Conservation (phyloP, 176 grass and related monocot genomes). For the Zea mays region Zm-B73-REFERENCE-NAM-5.0 NC_050105.1:147550501-147551000, state of each 20-base stretch:
- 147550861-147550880: neutral
- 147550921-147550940: neutral
- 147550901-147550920: neutral
- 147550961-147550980: neutral
- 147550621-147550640: conserved; percentile 83
- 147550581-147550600: conserved; percentile 87
- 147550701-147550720: conserved; percentile 89
- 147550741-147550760: conserved; percentile 65
- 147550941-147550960: neutral
- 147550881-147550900: neutral
- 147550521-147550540: conserved; percentile 76
- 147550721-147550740: conserved; percentile 90
- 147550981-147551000: neutral
- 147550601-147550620: conserved; percentile 86
- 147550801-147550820: conserved; percentile 69
- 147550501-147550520: conserved; percentile 86
- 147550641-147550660: conserved; percentile 79
- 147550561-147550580: conserved; percentile 85
- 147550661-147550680: conserved; percentile 83
- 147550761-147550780: conserved; percentile 71
- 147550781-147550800: conserved; percentile 83
- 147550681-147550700: conserved; percentile 75
- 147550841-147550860: conserved; percentile 11
- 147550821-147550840: neutral
- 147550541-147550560: conserved; percentile 92